Evolutionary conservation across 2,329 filamentous ascomycete genomes (phyloP), one percentile per base, ranked within the genome.

Genomic region (Aspergillus texensis): DNA sequence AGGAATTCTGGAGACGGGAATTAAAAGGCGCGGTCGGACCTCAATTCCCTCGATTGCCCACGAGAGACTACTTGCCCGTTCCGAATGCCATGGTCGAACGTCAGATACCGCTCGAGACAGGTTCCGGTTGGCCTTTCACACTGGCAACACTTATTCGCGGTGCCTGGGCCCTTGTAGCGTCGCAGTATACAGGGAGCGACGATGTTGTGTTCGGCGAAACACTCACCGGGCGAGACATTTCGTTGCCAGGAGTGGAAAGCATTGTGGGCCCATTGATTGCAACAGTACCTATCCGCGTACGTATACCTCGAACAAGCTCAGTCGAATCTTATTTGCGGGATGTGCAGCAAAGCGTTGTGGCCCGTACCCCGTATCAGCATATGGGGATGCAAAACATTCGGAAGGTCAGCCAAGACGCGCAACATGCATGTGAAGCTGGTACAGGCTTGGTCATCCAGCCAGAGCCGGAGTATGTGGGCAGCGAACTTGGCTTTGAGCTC

Each of bases 181-280:
- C 80, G 4, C 74, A 81, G 24, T 82, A 83, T 61, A 78, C 80
- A 10, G 77, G 78, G 8, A 78, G 76, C 48, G 71, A 80, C 24
- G 82, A 84, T 65, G 76, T 84, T 24, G 74, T 84, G 0, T 84
- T 84, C 65, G 82, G 82, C 1, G 81, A 83, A 67, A 84, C 81
- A 0, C 76, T 84, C 14, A 83, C 80, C 3, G 83, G 83, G 39
- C 80, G 83, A 36, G 80, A 82, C 19, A 79, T 81, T 60, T 64
- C 80, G 1, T 62, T 84, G 0, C 68, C 75, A 4, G 81, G 79
- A 2, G 79, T 84, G 28, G 82, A 84, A 65, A 71, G 78, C 21
- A 84, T 85, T 39, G 77, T 82, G 55, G 83, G 82, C 1, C 83
- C 83, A 1, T 74, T 83, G 66, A 82, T 83, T 58, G 81, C 81